phyloP scores from a whole-genome alignment of 2,329 filamentous ascomycete species.

The Diplodia mutila region DNA sequence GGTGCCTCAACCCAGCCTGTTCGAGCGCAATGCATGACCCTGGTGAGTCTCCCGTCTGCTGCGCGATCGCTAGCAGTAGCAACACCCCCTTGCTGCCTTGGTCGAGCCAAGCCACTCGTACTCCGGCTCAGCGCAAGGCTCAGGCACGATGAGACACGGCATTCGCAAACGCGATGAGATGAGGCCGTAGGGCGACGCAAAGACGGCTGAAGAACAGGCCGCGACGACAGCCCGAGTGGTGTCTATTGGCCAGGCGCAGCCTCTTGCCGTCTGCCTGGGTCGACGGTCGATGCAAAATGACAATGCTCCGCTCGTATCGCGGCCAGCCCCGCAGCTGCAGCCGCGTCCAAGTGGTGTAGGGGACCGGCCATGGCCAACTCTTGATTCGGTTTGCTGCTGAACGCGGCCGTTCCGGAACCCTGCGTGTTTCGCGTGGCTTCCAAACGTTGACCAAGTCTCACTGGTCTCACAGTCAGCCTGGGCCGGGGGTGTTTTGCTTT shows the following conservation, averaged over 20 bases:
- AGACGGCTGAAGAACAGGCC: slow-evolving; percentile 9
- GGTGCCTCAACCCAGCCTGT: background rate
- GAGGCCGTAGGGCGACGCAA: background rate
- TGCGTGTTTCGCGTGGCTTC: slow-evolving; percentile 24
- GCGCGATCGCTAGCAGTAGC: slow-evolving; percentile 3
- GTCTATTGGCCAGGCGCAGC: background rate
- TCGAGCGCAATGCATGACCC: slow-evolving; percentile 13
- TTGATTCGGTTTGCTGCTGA: slow-evolving; percentile 14
- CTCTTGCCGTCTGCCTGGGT: background rate
- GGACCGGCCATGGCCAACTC: background rate
- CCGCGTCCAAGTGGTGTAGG: background rate
- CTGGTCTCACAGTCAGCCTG: slow-evolving; percentile 17
- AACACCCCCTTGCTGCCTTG: background rate
- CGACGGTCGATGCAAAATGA: background rate
- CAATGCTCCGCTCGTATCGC: slow-evolving; percentile 13
- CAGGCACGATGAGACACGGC: background rate
- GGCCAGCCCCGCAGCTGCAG: slow-evolving; percentile 18
- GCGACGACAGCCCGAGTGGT: background rate
- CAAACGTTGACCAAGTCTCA: slow-evolving; percentile 15
- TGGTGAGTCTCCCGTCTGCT: background rate
- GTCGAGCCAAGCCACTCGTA: background rate
- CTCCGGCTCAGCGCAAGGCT: background rate
- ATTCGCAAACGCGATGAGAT: background rate
- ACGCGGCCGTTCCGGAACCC: background rate
- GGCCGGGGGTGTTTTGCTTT: slow-evolving; percentile 11